phyloP scores from a whole-genome alignment of 345 rosid genomes.

The Microcos paniculata region DNA sequence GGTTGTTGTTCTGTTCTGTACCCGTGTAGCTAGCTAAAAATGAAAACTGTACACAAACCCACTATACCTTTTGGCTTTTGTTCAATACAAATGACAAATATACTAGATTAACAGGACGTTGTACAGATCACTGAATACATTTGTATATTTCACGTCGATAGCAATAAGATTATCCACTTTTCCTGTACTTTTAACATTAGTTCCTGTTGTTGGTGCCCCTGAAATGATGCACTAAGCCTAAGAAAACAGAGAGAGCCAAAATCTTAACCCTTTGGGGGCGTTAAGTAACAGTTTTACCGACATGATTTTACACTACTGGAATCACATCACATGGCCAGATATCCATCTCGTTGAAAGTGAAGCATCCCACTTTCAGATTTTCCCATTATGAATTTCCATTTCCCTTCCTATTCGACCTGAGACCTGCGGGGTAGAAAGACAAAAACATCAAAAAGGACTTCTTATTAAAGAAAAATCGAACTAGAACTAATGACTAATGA shows the following conservation, averaged over 20 bases:
- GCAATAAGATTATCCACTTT: neutral
- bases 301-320: too few relatives aligned
- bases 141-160: neutral
- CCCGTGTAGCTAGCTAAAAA: neutral
- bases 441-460: too few relatives aligned
- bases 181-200: neutral
- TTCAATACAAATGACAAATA: neutral
- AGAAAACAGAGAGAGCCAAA: neutral
- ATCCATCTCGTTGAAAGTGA: too few relatives aligned
- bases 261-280: too few relatives aligned
- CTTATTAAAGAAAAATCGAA: neutral
- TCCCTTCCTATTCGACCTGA: neutral
- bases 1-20: neutral
- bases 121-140: neutral
- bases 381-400: too few relatives aligned
- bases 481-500: neutral
- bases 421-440: neutral
- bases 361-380: too few relatives aligned
- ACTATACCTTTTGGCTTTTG: neutral
- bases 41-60: neutral
- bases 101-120: neutral
- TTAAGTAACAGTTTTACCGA: too few relatives aligned
- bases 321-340: too few relatives aligned
- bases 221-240: neutral
- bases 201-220: neutral